Evolutionary conservation across 768 basidiomycete species (phyloP).

Genomic region (Rhodosporidiobolus sp.): DNA sequence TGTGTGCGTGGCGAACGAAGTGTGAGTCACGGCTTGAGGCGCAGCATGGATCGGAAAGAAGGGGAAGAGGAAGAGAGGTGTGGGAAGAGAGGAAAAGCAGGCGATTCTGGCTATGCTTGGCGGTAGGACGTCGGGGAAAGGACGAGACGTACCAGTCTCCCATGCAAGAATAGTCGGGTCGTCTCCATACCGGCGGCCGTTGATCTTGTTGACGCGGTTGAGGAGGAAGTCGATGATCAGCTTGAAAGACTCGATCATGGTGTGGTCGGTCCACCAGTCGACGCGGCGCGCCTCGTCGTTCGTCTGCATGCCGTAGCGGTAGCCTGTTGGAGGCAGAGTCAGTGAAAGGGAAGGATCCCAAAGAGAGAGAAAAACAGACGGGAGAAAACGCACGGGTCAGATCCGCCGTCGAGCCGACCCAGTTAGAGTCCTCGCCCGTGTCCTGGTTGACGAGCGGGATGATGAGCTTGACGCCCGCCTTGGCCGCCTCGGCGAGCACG

Average conservation of each 20-base stretch:
- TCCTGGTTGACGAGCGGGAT: conserved; percentile 43
- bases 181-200: conserved; percentile 39
- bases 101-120: too few relatives aligned
- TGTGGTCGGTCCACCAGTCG: conserved; percentile 39
- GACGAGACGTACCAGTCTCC: conserved; percentile 38
- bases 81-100: too few relatives aligned
- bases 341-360: too few relatives aligned
- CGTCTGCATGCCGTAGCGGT: conserved; percentile 22
- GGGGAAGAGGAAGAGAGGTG: background rate
- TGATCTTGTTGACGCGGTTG: conserved; percentile 44
- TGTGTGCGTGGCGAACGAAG: background rate
- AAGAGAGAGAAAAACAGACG: too few relatives aligned
- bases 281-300: conserved; percentile 34
- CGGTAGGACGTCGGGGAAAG: too few relatives aligned
- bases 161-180: conserved; percentile 44
- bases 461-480: conserved; percentile 37
- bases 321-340: too few relatives aligned
- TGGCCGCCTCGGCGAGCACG: conserved; percentile 30
- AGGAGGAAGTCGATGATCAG: conserved; percentile 42
- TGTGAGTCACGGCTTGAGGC: too few relatives aligned
- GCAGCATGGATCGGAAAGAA: background rate
- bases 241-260: conserved; percentile 41
- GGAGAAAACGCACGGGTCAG: too few relatives aligned
- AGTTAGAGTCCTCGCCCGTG: conserved; percentile 40
- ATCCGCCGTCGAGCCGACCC: conserved; percentile 38